These are phyloP conservation scores for Talaromyces sp. DNA, from an alignment of 2,329 filamentous ascomycete species.

Conservation along the genomic window DNA sequence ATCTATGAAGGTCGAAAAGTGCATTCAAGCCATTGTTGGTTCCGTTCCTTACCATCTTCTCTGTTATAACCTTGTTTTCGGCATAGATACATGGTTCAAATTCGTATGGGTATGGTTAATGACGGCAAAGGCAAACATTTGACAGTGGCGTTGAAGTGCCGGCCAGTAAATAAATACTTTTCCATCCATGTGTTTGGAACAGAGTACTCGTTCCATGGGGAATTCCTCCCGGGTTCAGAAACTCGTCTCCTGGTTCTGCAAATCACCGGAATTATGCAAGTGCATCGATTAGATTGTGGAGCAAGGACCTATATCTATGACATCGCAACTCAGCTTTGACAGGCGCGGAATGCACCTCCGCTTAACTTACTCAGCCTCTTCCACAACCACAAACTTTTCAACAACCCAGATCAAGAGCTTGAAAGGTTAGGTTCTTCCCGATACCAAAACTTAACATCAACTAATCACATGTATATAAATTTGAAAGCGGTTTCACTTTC, in stretches of 20 bases:
- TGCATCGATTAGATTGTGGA: neutral
- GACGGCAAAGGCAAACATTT: neutral
- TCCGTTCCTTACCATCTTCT: neutral
- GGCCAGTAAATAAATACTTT: neutral
- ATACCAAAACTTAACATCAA: neutral
- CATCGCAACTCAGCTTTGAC: neutral
- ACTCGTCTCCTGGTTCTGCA: neutral
- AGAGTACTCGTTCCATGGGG: neutral
- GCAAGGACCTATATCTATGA: neutral
- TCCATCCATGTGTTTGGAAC: neutral
- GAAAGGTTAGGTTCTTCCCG: neutral
- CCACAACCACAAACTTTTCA: neutral
- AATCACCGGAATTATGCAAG: neutral
- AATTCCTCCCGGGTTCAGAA: neutral
- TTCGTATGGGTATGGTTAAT: neutral
- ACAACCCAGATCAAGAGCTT: neutral
- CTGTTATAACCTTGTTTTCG: neutral
- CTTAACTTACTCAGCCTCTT: neutral
- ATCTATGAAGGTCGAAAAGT: constrained; percentile 18
- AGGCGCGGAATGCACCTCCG: neutral
- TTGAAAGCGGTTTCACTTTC: neutral
- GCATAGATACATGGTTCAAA: neutral
- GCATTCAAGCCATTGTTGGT: neutral
- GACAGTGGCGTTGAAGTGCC: neutral
- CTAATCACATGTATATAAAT: neutral